Evolutionary conservation across 1,139 yeast genomes (phyloP), one percentile per base, ranked within the genome.

Genomic region (Arxiozyma slooffiae): DNA sequence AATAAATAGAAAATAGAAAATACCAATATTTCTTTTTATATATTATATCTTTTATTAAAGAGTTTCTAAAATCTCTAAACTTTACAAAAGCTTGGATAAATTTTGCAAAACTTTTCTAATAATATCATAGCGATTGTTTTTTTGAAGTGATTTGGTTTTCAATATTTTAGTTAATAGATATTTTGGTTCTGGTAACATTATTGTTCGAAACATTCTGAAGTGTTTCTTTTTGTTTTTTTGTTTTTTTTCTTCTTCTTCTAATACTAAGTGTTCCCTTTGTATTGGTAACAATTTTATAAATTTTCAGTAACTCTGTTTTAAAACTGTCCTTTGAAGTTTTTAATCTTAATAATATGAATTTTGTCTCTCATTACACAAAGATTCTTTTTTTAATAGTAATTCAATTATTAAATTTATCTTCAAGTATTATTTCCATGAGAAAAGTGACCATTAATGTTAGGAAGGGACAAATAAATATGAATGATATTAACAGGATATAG

Each of bases 11-110:
- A 17, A 26, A 41, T 18, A 24, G n/a, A 8, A 41, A 41, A 18
- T 41, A 41, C 44, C 44, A 41, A 41, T 41, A 41, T 41, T 41
- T 41, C n/a, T 41, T 41, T 26, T 41, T n/a, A 26, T 41, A 41
- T 26, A 14, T 41, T 23, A 26, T 17, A 26, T 41, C 44, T 22
- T 41, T 41, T 24, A 21, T 24, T 34, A 34, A 41, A 24, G 26
- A 6, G 30, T 26, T 17, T 41, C 30, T 24, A 41, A 18, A 26
- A 21, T 41, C 26, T 41, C 44, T 9, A 41, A 41, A 18, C 26
- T 37, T 17, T 41, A 23, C n/a, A 41, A 26, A 34, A 41, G 4
- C 18, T 41, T 17, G 20, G 44, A 41, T 17, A 41, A 22, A 4
- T 17, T 2, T 41, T 41, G 18, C 17, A 41, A 26, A 41, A 18